Percentiles rank a stretch among this genome's conserved stretches.
phyloP scores from a whole-genome alignment of 148 eudicot genomes.

The Silene conica region DNA sequence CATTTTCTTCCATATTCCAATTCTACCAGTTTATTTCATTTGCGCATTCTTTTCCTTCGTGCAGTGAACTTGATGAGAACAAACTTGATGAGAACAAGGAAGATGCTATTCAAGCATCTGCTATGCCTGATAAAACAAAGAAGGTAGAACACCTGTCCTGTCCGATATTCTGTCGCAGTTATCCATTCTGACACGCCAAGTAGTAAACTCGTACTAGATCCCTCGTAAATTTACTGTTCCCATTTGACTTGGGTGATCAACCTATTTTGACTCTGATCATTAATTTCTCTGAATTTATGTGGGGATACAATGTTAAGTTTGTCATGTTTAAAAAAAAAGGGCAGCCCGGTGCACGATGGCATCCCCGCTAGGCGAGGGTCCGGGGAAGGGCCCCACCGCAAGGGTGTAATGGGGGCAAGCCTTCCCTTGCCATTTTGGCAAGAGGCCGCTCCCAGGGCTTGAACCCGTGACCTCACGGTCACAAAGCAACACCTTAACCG shows the following conservation, averaged over 20 bases:
- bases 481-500: too few relatives aligned
- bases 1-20: neutral
- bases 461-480: too few relatives aligned
- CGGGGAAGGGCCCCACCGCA: too few relatives aligned
- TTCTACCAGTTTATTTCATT: slow-evolving; percentile 1
- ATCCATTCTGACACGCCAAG: neutral
- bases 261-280: too few relatives aligned
- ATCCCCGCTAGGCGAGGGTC: too few relatives aligned
- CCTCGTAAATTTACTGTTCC: neutral
- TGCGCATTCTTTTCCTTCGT: slow-evolving; percentile 25
- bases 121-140: slow-evolving; percentile 28
- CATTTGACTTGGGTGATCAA: too few relatives aligned
- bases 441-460: too few relatives aligned
- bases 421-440: too few relatives aligned
- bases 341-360: too few relatives aligned
- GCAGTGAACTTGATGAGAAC: slow-evolving; percentile 37
- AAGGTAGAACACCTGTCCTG: slow-evolving; percentile 40
- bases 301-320: neutral
- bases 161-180: neutral
- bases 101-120: slow-evolving; percentile 27
- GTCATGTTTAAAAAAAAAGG: too few relatives aligned
- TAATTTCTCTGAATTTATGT: too few relatives aligned
- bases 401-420: too few relatives aligned
- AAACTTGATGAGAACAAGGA: slow-evolving; percentile 34
- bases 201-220: neutral